Conservation (phyloP, 2,329 filamentous ascomycete species). For the Fusarium bulbicola region DNA sequence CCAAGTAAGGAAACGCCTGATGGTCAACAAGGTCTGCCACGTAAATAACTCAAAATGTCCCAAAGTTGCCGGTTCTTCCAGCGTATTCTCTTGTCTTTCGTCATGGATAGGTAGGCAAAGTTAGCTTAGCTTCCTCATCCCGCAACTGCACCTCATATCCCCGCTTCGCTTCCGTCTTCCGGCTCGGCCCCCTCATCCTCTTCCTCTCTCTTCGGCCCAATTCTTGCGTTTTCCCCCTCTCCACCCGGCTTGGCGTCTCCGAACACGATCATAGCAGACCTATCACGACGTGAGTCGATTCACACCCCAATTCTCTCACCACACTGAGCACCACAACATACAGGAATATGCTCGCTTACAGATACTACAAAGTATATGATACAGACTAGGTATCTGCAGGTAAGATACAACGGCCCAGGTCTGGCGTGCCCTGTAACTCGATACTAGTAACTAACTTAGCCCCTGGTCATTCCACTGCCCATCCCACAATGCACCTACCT, state of each 20-base stretch:
- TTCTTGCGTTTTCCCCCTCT: constrained; percentile 1
- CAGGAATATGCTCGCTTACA: constrained; percentile 4
- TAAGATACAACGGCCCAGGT: constrained; percentile 27
- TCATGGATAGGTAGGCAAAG: constrained; percentile 5
- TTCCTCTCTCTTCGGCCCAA: constrained; percentile 26
- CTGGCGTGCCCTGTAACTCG: not conserved
- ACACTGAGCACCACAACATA: constrained; percentile 21
- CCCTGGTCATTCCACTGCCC: not conserved
- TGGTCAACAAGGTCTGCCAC: not conserved
- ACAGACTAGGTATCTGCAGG: not conserved
- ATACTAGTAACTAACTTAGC: not conserved
- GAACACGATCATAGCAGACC: not conserved
- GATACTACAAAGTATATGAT: not conserved
- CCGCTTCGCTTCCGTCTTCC: constrained; percentile 30
- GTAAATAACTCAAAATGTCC: constrained; percentile 2
- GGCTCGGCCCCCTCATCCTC: constrained; percentile 22
- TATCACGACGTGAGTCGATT: constrained; percentile 8
- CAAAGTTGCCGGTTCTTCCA: constrained; percentile 20
- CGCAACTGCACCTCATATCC: not conserved
- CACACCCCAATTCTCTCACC: constrained; percentile 16
- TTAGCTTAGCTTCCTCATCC: constrained; percentile 3
- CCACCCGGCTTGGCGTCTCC: constrained; percentile 32
- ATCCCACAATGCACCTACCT: not conserved
- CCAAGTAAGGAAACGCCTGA: not conserved
- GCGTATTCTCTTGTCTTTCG: constrained; percentile 33